These are phyloP conservation scores for Stereocaulon alpinum DNA, from an alignment of 495 filamentous ascomycete genomes.

Conservation along the genomic window DNA sequence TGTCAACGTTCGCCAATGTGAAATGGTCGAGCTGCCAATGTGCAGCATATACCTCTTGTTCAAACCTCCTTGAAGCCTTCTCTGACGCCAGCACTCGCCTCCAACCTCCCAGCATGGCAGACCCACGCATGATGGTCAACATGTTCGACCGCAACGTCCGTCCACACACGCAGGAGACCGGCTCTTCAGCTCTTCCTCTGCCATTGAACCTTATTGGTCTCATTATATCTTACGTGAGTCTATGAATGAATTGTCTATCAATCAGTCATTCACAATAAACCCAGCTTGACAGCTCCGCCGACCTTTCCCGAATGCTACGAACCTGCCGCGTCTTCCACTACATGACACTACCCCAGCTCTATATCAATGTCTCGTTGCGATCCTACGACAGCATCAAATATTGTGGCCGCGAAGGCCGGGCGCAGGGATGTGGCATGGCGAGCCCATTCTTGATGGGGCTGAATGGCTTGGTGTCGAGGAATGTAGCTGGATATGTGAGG, in stretches of 20 bases:
- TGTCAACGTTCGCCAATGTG: background rate
- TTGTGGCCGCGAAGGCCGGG: conserved; percentile 36
- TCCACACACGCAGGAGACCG: conserved; percentile 6
- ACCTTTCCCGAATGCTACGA: conserved; percentile 47
- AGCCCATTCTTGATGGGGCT: conserved; percentile 55
- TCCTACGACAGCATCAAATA: conserved; percentile 54
- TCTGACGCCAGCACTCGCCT: background rate
- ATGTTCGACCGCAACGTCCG: conserved; percentile 38
- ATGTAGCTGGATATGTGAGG: conserved; percentile 41
- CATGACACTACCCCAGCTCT: conserved; percentile 53
- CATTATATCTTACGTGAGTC: conserved; percentile 43
- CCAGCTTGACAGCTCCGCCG: conserved; percentile 44
- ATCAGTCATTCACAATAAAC: conserved; percentile 9
- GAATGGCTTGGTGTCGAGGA: conserved; percentile 48
- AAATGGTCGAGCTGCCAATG: background rate
- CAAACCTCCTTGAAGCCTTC: background rate
- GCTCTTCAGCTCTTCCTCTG: conserved; percentile 35
- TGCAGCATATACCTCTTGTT: background rate
- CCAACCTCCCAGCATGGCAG: conserved; percentile 8
- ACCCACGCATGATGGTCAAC: conserved; percentile 33
- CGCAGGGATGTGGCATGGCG: conserved; percentile 50
- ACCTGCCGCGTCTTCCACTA: conserved; percentile 56
- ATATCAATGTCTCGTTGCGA: conserved; percentile 43
- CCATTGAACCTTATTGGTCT: conserved; percentile 49
- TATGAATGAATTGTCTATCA: background rate